Evolutionary conservation across 1,139 yeast species (phyloP).

Genomic region (Scheffersomyces stambukii): DNA sequence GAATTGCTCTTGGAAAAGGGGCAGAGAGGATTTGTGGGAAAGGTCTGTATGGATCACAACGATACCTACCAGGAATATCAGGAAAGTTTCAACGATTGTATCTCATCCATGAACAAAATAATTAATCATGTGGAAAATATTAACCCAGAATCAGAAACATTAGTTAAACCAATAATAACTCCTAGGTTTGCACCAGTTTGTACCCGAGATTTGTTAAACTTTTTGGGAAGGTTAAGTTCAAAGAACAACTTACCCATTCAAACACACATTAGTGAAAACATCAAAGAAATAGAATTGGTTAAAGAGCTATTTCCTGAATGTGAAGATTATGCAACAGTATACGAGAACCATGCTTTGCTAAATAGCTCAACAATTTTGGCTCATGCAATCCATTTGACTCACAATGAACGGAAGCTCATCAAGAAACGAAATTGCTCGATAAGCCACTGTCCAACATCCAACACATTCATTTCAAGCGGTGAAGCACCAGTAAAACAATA

Average conservation of each 20-base stretch:
- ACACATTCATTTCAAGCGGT: slow-evolving; percentile 85
- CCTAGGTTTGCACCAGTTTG: slow-evolving; percentile 96
- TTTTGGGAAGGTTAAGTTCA: slow-evolving; percentile 59
- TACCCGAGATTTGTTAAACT: slow-evolving; percentile 52
- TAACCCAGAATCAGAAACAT: slow-evolving; percentile 47
- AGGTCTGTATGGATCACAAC: slow-evolving; percentile 81
- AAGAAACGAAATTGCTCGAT: slow-evolving; percentile 60
- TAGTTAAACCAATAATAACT: slow-evolving; percentile 73
- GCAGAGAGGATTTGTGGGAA: slow-evolving; percentile 88
- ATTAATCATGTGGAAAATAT: slow-evolving; percentile 49
- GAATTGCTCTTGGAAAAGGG: slow-evolving; percentile 62
- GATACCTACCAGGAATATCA: slow-evolving; percentile 64
- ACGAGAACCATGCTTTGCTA: slow-evolving; percentile 59
- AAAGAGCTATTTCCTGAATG: slow-evolving; percentile 66
- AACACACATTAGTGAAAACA: slow-evolving; percentile 85
- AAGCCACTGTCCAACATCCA: slow-evolving; percentile 92
- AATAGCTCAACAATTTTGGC: slow-evolving; percentile 73
- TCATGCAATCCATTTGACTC: slow-evolving; percentile 76
- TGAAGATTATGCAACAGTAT: slow-evolving; percentile 70
- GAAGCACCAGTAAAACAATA: slow-evolving; percentile 75
- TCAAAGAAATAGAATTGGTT: slow-evolving; percentile 75
- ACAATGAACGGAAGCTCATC: slow-evolving; percentile 59
- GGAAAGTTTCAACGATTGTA: slow-evolving; percentile 59
- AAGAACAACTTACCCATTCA: slow-evolving; percentile 63
- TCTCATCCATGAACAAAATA: slow-evolving; percentile 53